Evolutionary conservation across 805 yeast species (phyloP), one percentile per base, ranked within the genome.

Genomic region (Candida yuanshanica): DNA sequence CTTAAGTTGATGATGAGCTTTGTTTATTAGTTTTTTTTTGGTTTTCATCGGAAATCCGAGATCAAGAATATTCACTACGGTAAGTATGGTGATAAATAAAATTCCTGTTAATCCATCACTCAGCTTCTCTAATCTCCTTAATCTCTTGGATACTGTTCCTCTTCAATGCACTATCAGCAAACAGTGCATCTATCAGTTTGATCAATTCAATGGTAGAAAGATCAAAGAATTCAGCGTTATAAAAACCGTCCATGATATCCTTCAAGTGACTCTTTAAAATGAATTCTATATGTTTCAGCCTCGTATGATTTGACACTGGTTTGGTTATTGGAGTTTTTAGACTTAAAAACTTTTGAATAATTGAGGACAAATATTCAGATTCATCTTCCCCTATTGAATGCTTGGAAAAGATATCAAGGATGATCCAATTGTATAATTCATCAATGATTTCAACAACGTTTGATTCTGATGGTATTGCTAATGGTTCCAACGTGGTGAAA

Each of bases 91-190:
- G n/a, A n/a, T n/a, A n/a, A n/a, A n/a, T n/a, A n/a, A n/a, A n/a
- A n/a, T n/a, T n/a, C n/a, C n/a, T n/a, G n/a, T n/a, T n/a, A n/a
- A n/a, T n/a, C n/a, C n/a, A n/a, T 39, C n/a, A 39, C 12, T 38
- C 43, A 20, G 42, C 37, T 11, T 71, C 75, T 13, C 85, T 74
- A 6, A 79, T 74, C 44, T 68, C 77, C 20, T 61, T 56, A 29
- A 68, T 63, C 35, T 67, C 72, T 16, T 52, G 51, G 38, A 66
- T 64, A 27, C 63, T 59, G 24, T 50, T 52, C 20, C 56, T 52
- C 43, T 69, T 63, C 18, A 62, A 38, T 2, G 49, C 56, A 11
- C 70, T 66, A 35, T 66, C 68, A n/a, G 69, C 69, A 48, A 66
- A 66, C n/a, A 68, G 43, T 39, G 63, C 47, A 29, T 53, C 53